Percentiles rank a stretch among this genome's conserved stretches.
Evolutionary conservation across 345 rosid species (phyloP).

Genomic region (Odontarrhena argentea): DNA sequence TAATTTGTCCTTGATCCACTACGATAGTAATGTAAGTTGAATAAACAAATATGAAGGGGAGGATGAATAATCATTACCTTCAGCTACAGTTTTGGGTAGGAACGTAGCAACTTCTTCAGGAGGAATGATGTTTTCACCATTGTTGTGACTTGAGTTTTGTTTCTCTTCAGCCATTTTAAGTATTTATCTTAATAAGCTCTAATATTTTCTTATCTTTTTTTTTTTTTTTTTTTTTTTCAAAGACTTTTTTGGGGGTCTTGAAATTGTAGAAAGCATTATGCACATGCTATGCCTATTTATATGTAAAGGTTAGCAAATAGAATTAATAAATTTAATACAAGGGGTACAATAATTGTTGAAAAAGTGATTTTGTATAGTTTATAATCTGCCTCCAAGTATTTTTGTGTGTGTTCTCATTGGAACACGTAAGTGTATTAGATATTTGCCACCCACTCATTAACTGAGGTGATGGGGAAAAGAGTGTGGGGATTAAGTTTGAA

Average conservation of each 20-base stretch:
- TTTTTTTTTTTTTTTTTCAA: not conserved
- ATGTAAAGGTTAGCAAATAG: not conserved
- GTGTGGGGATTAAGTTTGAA: not conserved
- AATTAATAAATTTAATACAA: not conserved
- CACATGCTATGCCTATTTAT: constrained; percentile 20
- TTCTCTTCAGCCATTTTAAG: constrained; percentile 35
- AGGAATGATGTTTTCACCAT: constrained; percentile 36
- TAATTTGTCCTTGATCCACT: constrained; percentile 3
- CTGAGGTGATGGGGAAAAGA: no score
- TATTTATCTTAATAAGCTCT: constrained; percentile 31
- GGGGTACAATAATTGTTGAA: not conserved
- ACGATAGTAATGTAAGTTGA: not conserved
- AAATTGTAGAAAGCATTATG: constrained; percentile 3
- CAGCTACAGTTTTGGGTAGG: constrained; percentile 37
- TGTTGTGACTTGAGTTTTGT: constrained; percentile 22
- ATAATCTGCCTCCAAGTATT: not conserved
- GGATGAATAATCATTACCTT: constrained; percentile 27
- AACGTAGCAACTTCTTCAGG: constrained; percentile 45
- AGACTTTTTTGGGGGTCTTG: not conserved
- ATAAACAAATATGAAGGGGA: not conserved
- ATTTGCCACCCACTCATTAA: not conserved
- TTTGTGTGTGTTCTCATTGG: constrained; percentile 7
- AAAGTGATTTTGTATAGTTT: not conserved
- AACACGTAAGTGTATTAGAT: constrained; percentile 13
- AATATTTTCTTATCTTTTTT: not conserved